Evolutionary conservation across 305 asterid species (phyloP).

Genomic region (Ajuga reptans): DNA sequence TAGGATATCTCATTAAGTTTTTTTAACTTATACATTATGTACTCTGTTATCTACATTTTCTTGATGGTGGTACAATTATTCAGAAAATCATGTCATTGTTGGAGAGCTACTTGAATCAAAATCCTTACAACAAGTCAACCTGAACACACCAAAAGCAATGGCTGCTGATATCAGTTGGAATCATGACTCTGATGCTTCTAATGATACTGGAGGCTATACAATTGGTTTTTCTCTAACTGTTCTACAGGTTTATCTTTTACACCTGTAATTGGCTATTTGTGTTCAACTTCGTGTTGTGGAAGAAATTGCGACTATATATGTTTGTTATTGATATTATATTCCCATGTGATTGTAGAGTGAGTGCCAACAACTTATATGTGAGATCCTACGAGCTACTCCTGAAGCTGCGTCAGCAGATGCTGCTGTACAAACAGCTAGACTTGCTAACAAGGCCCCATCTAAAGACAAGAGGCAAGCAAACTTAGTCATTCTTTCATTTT

Average conservation of each 20-base stretch:
- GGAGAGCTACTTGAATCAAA: slow-evolving; percentile 96
- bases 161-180: slow-evolving; percentile 69
- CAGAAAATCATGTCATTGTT: slow-evolving; percentile 97
- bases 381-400: slow-evolving; percentile 98
- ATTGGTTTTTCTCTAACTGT: slow-evolving; percentile 88
- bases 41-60: slow-evolving; percentile 19
- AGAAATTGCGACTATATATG: neutral
- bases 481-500: slow-evolving; percentile 17
- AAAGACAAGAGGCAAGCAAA: slow-evolving; percentile 83
- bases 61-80: slow-evolving; percentile 22
- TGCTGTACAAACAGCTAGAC: slow-evolving; percentile 94
- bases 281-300: slow-evolving; percentile 19
- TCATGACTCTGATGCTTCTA: slow-evolving; percentile 70
- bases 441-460: slow-evolving; percentile 78
- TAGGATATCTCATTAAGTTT: slow-evolving; percentile 31
- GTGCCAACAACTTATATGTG: slow-evolving; percentile 98
- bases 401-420: slow-evolving; percentile 99
- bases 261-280: slow-evolving; percentile 24
- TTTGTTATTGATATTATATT: slow-evolving; percentile 2
- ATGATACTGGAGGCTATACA: slow-evolving; percentile 88
- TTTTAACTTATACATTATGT: slow-evolving; percentile 11
- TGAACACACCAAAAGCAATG: slow-evolving; percentile 79
- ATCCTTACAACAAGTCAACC: slow-evolving; percentile 68
- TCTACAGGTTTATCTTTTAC: slow-evolving; percentile 59
- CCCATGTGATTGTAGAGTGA: slow-evolving; percentile 58